Evolutionary conservation across 768 basidiomycete species (phyloP).

Genomic region (Botryobasidium botryosum): DNA sequence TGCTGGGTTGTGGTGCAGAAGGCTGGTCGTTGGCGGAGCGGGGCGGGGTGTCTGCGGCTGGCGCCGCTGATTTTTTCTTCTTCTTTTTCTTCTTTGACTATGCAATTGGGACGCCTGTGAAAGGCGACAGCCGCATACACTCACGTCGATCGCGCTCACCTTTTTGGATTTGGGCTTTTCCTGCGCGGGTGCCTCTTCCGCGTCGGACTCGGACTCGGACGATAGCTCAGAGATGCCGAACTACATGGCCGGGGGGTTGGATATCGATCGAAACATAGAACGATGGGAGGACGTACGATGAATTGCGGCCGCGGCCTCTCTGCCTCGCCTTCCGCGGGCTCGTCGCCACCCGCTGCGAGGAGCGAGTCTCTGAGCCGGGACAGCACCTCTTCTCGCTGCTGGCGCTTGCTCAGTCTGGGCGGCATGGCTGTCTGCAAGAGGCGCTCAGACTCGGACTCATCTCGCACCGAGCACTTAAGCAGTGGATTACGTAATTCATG

Average conservation of each 20-base stretch:
- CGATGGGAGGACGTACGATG: background rate
- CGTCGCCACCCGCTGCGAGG: background rate
- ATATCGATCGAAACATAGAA: background rate
- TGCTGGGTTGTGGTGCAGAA: conserved; percentile 13
- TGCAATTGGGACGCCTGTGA: conserved; percentile 11
- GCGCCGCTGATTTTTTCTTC: conserved; percentile 9
- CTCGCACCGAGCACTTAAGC: no score
- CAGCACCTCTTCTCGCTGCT: conserved; percentile 77
- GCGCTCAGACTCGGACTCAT: no score
- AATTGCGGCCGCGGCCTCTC: background rate
- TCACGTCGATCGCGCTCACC: conserved; percentile 1
- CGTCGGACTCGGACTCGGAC: conserved; percentile 9
- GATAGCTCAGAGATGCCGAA: background rate
- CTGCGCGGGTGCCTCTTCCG: background rate
- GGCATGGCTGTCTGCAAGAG: no score
- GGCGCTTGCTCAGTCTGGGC: conserved; percentile 50
- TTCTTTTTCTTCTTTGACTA: conserved; percentile 21
- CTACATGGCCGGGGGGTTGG: background rate
- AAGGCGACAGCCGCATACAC: background rate
- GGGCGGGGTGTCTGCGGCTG: conserved; percentile 3
- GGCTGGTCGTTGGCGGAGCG: background rate
- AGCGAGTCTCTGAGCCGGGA: conserved; percentile 24
- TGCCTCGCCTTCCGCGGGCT: conserved; percentile 2
- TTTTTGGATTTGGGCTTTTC: conserved; percentile 21
- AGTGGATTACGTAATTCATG: no score